A percentile compares a stretch with the other conserved stretches of the same genome.
Conservation (phyloP, 2,329 filamentous ascomycete genomes). For the Calonectria hawksworthii region DNA sequence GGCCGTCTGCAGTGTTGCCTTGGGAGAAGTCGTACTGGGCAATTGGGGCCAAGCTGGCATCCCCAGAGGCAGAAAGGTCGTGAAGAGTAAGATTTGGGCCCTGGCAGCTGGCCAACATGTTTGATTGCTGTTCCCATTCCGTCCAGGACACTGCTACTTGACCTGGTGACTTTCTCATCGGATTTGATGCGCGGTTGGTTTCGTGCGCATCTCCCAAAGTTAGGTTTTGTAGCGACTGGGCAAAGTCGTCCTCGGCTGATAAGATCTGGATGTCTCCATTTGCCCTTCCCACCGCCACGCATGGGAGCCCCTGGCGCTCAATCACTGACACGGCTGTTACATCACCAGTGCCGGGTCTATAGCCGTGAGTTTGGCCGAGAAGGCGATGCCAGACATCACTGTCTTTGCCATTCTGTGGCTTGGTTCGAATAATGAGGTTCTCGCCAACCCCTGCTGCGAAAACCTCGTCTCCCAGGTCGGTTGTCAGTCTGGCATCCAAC, state of each 20-base stretch:
- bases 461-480: conserved; percentile 58
- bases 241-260: conserved; percentile 52
- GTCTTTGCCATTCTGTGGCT: conserved; percentile 43
- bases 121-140: conserved; percentile 49
- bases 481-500: conserved; percentile 59
- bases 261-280: conserved; percentile 64
- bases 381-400: conserved; percentile 54
- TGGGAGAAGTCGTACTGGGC: conserved; percentile 46
- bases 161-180: conserved; percentile 46
- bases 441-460: conserved; percentile 67
- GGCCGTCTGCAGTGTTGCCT: conserved; percentile 33
- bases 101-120: conserved; percentile 49
- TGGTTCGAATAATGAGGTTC: conserved; percentile 61
- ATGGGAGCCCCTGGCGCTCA: conserved; percentile 48
- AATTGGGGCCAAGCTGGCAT: conserved; percentile 33
- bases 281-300: conserved; percentile 63
- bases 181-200: conserved; percentile 25
- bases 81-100: conserved; percentile 49
- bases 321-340: conserved; percentile 63
- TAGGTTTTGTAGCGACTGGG: conserved; percentile 43
- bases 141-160: conserved; percentile 50
- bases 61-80: conserved; percentile 37
- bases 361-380: conserved; percentile 56
- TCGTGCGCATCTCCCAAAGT: conserved; percentile 27
- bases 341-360: conserved; percentile 62